A percentile compares a stretch with the other conserved stretches of the same genome.
phyloP scores from a whole-genome alignment of 2,329 filamentous ascomycete genomes.

The Pseudogymnoascus sp. region DNA sequence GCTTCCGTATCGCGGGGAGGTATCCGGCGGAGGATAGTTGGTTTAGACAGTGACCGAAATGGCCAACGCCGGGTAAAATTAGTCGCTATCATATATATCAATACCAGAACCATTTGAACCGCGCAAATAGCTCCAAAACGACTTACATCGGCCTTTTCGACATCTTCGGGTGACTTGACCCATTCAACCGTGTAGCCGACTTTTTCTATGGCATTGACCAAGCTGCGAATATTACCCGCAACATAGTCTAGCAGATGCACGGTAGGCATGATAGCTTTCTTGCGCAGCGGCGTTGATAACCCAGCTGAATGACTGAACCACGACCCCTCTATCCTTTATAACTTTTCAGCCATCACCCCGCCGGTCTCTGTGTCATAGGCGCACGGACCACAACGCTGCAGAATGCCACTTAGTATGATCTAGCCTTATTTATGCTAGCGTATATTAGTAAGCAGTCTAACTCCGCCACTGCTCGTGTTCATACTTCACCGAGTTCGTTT shows the following conservation, averaged over 20 bases:
- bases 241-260: slow-evolving; percentile 82
- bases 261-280: slow-evolving; percentile 52
- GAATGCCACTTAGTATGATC: background rate
- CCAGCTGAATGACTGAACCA: slow-evolving; percentile 1
- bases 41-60: slow-evolving; percentile 91
- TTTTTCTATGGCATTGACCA: slow-evolving; percentile 97
- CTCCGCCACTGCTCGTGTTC: slow-evolving; percentile 1
- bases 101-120: slow-evolving; percentile 4
- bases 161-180: slow-evolving; percentile 77
- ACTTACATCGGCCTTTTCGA: slow-evolving; percentile 73
- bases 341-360: background rate
- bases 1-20: slow-evolving; percentile 68
- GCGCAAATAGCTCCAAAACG: background rate
- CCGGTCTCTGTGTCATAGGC: background rate
- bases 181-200: slow-evolving; percentile 88
- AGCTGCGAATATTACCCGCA: slow-evolving; percentile 88
- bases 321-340: slow-evolving; percentile 6
- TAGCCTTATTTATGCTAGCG: background rate
- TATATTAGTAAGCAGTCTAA: background rate
- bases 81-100: slow-evolving; percentile 56
- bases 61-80: slow-evolving; percentile 91
- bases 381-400: background rate
- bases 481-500: slow-evolving; percentile 1
- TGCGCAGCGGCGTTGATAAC: background rate
- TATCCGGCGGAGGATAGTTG: slow-evolving; percentile 79